Percentiles rank a stretch among this genome's conserved stretches.
These are phyloP conservation scores for Geranium brycei DNA, from an alignment of 345 rosid genomes.

Conservation along the genomic window DNA sequence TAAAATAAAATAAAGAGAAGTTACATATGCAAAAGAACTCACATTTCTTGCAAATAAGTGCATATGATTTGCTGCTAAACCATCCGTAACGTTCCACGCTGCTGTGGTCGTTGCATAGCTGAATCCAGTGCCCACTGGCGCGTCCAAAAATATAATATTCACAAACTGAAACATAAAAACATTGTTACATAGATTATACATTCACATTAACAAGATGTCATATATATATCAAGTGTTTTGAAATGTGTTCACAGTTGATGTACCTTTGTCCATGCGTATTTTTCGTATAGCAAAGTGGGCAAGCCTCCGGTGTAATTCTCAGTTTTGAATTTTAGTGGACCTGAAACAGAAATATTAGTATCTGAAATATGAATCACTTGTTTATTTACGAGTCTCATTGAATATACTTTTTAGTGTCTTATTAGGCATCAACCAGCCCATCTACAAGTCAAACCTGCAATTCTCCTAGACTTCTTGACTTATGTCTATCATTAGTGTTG, in stretches of 20 bases:
- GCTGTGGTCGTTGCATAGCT: constrained; percentile 15
- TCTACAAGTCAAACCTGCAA: too few relatives aligned
- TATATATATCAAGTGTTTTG: too few relatives aligned
- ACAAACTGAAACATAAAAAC: constrained; percentile 9
- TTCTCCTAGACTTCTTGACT: too few relatives aligned
- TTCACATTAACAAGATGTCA: too few relatives aligned
- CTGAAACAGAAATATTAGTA: constrained; percentile 2
- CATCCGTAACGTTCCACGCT: constrained; percentile 12
- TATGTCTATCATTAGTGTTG: too few relatives aligned
- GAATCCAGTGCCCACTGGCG: constrained; percentile 26
- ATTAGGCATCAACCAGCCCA: too few relatives aligned
- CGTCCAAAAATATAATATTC: constrained; percentile 22
- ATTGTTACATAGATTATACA: too few relatives aligned
- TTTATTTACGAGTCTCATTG: too few relatives aligned
- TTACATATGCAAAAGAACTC: neutral
- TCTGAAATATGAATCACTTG: too few relatives aligned
- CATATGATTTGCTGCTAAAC: constrained; percentile 3
- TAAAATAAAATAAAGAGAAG: too few relatives aligned
- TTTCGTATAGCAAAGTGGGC: constrained; percentile 15
- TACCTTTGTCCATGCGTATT: constrained; percentile 28
- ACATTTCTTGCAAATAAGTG: constrained; percentile 19
- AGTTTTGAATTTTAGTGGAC: constrained; percentile 24
- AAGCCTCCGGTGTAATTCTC: constrained; percentile 22
- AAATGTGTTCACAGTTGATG: neutral
- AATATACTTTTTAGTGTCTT: too few relatives aligned